Conservation (phyloP, 2,329 filamentous ascomycete genomes). For the Neospermospora avenae region DNA sequence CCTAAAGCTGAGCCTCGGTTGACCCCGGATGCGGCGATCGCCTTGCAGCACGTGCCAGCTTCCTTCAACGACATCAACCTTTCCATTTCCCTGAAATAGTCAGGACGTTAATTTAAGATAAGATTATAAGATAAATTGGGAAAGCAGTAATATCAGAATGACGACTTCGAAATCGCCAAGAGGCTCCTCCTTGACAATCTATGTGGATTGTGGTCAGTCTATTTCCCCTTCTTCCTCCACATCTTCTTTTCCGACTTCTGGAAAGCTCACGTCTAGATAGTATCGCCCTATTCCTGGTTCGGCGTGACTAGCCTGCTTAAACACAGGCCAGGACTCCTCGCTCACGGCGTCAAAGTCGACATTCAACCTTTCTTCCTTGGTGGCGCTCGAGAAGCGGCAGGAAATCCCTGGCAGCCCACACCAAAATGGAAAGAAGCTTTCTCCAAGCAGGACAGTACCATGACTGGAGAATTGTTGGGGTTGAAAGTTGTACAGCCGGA, state of each 20-base stretch:
- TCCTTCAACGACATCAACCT: background rate
- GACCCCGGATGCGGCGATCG: background rate
- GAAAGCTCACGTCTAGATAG: background rate
- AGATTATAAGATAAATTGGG: background rate
- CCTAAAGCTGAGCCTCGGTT: background rate
- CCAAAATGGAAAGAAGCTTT: slow-evolving; percentile 21
- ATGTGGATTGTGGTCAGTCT: slow-evolving; percentile 22
- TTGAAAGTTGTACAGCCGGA: slow-evolving; percentile 20
- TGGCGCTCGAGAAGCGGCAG: slow-evolving; percentile 17
- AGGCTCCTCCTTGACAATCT: slow-evolving; percentile 8
- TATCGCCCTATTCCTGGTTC: slow-evolving; percentile 26
- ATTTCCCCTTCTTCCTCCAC: background rate
- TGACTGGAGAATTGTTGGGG: slow-evolving; percentile 18
- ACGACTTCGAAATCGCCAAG: background rate
- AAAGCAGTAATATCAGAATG: background rate
- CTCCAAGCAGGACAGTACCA: slow-evolving; percentile 16
- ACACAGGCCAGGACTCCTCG: slow-evolving; percentile 17
- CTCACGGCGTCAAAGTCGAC: slow-evolving; percentile 20
- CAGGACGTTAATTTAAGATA: background rate
- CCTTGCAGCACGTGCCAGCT: background rate
- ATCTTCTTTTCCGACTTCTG: background rate
- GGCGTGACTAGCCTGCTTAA: slow-evolving; percentile 18
- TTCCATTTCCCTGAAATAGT: background rate
- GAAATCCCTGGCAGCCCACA: slow-evolving; percentile 19
- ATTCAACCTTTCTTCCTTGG: slow-evolving; percentile 25